phyloP scores from a whole-genome alignment of 805 yeast genomes.

The Lachancea fermentati region DNA sequence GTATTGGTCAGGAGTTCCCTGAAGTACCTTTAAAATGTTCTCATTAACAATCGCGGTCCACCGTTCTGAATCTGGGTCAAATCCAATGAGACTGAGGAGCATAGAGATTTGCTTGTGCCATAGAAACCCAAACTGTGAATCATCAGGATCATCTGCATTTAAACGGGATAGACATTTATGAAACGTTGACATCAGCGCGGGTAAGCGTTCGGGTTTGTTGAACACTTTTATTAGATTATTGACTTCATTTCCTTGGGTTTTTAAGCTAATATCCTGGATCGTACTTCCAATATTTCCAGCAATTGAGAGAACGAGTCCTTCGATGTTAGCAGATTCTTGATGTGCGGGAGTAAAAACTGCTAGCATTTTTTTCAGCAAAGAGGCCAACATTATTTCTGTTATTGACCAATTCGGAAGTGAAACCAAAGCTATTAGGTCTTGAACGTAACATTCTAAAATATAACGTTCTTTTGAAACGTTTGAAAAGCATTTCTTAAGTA shows the following conservation, averaged over 20 bases:
- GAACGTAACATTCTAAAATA: constrained; percentile 47
- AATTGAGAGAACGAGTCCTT: constrained; percentile 51
- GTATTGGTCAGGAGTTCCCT: not conserved
- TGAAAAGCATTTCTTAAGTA: constrained; percentile 19
- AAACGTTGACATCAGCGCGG: constrained; percentile 14
- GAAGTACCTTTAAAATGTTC: not conserved
- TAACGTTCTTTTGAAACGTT: constrained; percentile 32
- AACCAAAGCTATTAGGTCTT: constrained; percentile 50
- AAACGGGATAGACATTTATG: constrained; percentile 12
- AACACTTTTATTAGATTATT: constrained; percentile 20
- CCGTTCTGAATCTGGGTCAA: constrained; percentile 10
- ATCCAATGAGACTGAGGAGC: constrained; percentile 14
- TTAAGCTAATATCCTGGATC: constrained; percentile 33
- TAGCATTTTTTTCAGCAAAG: constrained; percentile 42
- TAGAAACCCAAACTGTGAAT: constrained; percentile 12
- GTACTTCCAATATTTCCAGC: constrained; percentile 56
- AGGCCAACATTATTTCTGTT: constrained; percentile 44
- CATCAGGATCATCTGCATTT: not conserved
- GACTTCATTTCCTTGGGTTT: constrained; percentile 13
- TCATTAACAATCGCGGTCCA: not conserved
- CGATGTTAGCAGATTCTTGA: constrained; percentile 37
- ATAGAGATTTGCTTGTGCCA: constrained; percentile 16
- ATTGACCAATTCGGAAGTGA: constrained; percentile 58
- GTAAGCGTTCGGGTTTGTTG: constrained; percentile 22
- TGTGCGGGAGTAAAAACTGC: constrained; percentile 34